Conservation (phyloP, 2,329 filamentous ascomycete species). For the Trichoderma simmonsii region DNA sequence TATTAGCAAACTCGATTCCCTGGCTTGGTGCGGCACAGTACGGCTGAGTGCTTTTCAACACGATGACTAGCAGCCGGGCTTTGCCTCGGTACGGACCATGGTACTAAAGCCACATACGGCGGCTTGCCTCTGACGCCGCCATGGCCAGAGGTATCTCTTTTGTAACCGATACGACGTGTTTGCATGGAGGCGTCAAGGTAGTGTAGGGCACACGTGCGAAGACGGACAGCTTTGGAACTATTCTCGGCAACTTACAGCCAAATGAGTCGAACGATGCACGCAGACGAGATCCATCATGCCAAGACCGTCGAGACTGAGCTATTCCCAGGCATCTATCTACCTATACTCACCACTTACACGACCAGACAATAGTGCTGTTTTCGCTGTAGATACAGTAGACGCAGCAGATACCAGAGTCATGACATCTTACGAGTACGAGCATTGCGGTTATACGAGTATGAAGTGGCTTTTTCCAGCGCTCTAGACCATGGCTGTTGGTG, state of each 20-base stretch:
- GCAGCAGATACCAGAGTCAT: neutral
- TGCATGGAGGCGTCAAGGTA: neutral
- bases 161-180: neutral
- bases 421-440: neutral
- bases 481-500: neutral
- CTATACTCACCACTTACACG: neutral
- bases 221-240: neutral
- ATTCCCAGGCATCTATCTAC: neutral
- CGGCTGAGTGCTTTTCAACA: neutral
- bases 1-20: neutral
- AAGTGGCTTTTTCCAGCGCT: neutral
- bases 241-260: neutral
- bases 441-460: neutral
- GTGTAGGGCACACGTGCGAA: conserved; percentile 1
- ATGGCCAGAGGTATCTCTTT: neutral
- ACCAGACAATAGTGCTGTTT: neutral
- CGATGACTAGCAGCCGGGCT: neutral
- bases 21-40: conserved; percentile 9
- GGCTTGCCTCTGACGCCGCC: neutral
- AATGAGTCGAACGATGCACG: neutral
- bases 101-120: neutral
- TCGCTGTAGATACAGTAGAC: neutral
- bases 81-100: neutral
- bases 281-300: neutral
- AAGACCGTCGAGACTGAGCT: neutral